These are phyloP conservation scores for Diutina ranongensis DNA, from an alignment of 1,139 yeast species.

Conservation along the genomic window DNA sequence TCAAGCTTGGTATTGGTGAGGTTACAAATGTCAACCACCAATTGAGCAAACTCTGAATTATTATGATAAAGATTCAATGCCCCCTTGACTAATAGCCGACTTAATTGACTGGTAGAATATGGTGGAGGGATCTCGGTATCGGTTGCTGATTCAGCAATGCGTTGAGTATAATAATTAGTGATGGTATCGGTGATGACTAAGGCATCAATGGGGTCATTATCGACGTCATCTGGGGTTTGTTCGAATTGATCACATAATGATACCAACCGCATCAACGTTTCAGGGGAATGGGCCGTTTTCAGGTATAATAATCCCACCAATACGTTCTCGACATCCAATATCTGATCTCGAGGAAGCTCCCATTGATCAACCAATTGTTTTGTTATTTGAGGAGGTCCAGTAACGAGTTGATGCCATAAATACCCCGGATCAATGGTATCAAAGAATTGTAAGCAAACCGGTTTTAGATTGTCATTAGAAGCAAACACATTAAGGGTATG, in stretches of 20 bases:
- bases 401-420: conserved; percentile 2
- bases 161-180: background rate
- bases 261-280: background rate
- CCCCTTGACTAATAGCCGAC: background rate
- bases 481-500: conserved; percentile 40
- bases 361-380: background rate
- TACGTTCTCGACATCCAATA: background rate
- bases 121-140: background rate
- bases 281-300: background rate
- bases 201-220: background rate
- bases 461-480: background rate
- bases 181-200: background rate
- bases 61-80: background rate
- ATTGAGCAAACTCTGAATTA: background rate
- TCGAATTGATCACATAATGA: background rate
- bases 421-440: conserved; percentile 1
- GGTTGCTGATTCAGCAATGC: background rate
- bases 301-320: background rate
- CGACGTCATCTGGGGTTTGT: background rate
- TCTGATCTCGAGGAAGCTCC: background rate
- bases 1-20: background rate
- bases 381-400: background rate
- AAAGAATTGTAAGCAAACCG: background rate
- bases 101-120: background rate
- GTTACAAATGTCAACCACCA: conserved; percentile 1